A percentile compares a stretch with the other conserved stretches of the same genome.
These are phyloP conservation scores for Scedosporium dehoogii DNA, from an alignment of 2,329 filamentous ascomycete species.

Conservation along the genomic window DNA sequence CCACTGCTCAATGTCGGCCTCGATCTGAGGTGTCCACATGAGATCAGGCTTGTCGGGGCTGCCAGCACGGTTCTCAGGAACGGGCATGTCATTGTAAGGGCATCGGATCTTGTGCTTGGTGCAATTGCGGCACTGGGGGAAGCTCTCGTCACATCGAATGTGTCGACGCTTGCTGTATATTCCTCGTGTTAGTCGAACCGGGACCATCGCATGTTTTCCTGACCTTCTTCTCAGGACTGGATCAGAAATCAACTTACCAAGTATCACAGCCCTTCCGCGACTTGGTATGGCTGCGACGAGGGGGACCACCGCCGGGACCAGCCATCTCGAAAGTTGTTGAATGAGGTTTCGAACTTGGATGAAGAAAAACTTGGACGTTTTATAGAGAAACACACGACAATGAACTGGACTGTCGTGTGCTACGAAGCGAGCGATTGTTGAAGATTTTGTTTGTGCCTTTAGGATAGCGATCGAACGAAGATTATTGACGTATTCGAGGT, in stretches of 20 bases:
- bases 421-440: background rate
- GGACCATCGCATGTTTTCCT: background rate
- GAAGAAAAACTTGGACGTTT: background rate
- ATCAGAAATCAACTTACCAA: constrained; percentile 42
- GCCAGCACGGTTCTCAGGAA: constrained; percentile 50
- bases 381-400: background rate
- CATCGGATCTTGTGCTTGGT: constrained; percentile 98
- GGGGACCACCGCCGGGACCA: constrained; percentile 88
- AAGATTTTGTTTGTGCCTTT: background rate
- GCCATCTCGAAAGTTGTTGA: constrained; percentile 53
- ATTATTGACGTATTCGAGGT: background rate
- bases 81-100: constrained; percentile 86
- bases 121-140: constrained; percentile 97
- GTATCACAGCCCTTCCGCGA: constrained; percentile 97
- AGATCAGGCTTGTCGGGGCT: constrained; percentile 58
- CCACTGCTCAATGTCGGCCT: constrained; percentile 74
- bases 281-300: constrained; percentile 89
- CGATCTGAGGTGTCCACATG: constrained; percentile 78
- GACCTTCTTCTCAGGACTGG: background rate
- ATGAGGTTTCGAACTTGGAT: constrained; percentile 8
- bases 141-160: constrained; percentile 95
- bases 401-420: background rate
- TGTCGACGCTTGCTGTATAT: constrained; percentile 69
- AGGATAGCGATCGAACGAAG: background rate
- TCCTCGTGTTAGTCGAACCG: constrained; percentile 12